phyloP scores from a whole-genome alignment of 2,329 filamentous ascomycete genomes.

The Fusarium gaditjirri region DNA sequence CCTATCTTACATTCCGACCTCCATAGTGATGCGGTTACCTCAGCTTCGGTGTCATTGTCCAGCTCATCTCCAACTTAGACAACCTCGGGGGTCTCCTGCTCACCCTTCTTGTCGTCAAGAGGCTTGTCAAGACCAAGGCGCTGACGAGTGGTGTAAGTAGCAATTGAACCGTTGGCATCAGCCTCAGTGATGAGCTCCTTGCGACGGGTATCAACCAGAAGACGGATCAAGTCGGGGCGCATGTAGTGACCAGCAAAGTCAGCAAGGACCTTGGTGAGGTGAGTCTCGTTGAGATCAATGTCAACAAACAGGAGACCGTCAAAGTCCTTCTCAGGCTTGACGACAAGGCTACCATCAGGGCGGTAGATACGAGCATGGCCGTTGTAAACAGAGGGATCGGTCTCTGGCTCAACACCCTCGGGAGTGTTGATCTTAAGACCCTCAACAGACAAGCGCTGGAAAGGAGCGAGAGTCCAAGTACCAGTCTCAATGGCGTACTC shows the following conservation, averaged over 20 bases:
- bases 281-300: conserved; percentile 55
- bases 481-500: conserved; percentile 43
- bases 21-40: accelerated
- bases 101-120: conserved; percentile 27
- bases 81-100: background rate
- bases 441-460: conserved; percentile 40
- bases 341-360: conserved; percentile 39
- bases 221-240: conserved; percentile 54
- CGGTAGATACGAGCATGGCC: conserved; percentile 43
- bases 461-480: conserved; percentile 42
- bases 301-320: conserved; percentile 64
- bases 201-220: conserved; percentile 45
- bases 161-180: conserved; percentile 4
- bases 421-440: conserved; percentile 41
- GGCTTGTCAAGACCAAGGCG: conserved; percentile 35
- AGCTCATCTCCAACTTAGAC: accelerated
- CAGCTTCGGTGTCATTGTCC: accelerated
- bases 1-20: background rate
- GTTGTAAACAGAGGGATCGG: conserved; percentile 38
- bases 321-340: conserved; percentile 43
- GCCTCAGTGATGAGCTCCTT: conserved; percentile 40
- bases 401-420: conserved; percentile 42
- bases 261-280: conserved; percentile 44
- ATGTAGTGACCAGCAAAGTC: conserved; percentile 53
- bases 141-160: conserved; percentile 29